Evolutionary conservation across 2,329 filamentous ascomycete species (phyloP).

Genomic region (Dendryphion nanum): DNA sequence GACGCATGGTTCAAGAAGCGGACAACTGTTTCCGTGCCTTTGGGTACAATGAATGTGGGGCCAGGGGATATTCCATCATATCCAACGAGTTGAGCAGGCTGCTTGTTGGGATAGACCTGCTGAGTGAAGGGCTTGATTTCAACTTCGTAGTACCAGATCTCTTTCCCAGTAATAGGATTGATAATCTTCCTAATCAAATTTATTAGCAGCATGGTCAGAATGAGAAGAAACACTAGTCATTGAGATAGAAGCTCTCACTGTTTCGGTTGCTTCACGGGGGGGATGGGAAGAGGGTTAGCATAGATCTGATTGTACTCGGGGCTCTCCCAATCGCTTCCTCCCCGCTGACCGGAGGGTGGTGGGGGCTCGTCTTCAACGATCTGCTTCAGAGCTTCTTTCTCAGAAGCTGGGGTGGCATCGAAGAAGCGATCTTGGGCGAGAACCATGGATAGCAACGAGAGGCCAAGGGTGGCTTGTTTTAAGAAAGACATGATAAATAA

Average conservation of each 20-base stretch:
- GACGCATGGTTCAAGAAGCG: conserved; percentile 53
- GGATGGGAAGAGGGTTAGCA: conserved; percentile 45
- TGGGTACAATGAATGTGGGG: conserved; percentile 51
- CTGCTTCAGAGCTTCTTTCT: conserved; percentile 6
- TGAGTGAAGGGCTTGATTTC: conserved; percentile 42
- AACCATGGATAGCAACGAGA: conserved; percentile 6
- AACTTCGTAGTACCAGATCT: conserved; percentile 50
- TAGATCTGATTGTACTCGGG: conserved; percentile 42
- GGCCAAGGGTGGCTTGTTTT: conserved; percentile 5
- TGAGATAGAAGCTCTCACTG: too few relatives aligned
- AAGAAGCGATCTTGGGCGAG: conserved; percentile 7
- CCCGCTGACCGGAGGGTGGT: not conserved
- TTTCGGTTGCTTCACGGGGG: conserved; percentile 39
- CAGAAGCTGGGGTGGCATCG: conserved; percentile 6
- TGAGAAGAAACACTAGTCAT: not conserved
- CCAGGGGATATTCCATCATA: conserved; percentile 58
- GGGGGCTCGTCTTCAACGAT: conserved; percentile 12
- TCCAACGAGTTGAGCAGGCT: conserved; percentile 43
- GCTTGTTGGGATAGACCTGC: conserved; percentile 46
- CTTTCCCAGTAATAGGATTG: conserved; percentile 31
- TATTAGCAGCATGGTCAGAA: conserved; percentile 7
- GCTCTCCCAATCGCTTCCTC: conserved; percentile 23
- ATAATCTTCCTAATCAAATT: conserved; percentile 22
- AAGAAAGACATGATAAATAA: too few relatives aligned
- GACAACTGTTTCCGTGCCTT: conserved; percentile 52